Evolutionary conservation across 2,329 filamentous ascomycete species (phyloP).

Genomic region (Rutstroemia sp.): DNA sequence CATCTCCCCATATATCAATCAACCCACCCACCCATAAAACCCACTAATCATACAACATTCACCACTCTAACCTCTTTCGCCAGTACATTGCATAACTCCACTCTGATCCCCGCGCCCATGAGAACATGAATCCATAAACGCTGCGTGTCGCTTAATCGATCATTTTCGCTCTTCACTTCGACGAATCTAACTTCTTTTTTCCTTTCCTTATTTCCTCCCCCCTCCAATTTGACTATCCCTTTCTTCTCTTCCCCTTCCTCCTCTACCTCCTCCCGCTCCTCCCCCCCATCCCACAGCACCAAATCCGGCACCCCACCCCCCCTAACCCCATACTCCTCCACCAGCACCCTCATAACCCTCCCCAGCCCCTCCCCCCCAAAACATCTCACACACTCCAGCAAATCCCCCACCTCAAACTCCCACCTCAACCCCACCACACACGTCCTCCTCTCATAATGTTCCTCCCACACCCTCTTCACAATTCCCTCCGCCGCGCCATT

Average conservation of each 20-base stretch:
- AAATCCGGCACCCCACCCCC: constrained; percentile 88
- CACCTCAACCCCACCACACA: constrained; percentile 91
- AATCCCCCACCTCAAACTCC: constrained; percentile 73
- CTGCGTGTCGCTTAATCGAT: constrained; percentile 92
- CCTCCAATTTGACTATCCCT: not conserved
- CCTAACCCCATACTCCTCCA: constrained; percentile 84
- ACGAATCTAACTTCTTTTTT: constrained; percentile 24
- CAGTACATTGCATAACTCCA: constrained; percentile 66
- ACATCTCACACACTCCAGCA: constrained; percentile 70
- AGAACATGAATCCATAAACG: constrained; percentile 95
- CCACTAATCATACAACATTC: constrained; percentile 7
- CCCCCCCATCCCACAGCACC: constrained; percentile 61
- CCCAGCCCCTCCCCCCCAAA: constrained; percentile 77
- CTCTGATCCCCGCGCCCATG: constrained; percentile 72
- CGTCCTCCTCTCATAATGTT: constrained; percentile 62
- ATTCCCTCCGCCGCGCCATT: constrained; percentile 70
- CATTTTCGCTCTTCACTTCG: constrained; percentile 54
- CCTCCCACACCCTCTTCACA: constrained; percentile 59
- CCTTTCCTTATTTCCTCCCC: not conserved
- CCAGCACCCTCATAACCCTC: constrained; percentile 85
- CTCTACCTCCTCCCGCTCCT: not conserved
- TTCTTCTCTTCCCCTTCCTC: not conserved
- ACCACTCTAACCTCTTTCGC: constrained; percentile 27
- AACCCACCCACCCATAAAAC: too few species aligned
- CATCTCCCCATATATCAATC: too few species aligned